phyloP scores from a whole-genome alignment of 2,329 filamentous ascomycete genomes.

The Aspergillus sp. region DNA sequence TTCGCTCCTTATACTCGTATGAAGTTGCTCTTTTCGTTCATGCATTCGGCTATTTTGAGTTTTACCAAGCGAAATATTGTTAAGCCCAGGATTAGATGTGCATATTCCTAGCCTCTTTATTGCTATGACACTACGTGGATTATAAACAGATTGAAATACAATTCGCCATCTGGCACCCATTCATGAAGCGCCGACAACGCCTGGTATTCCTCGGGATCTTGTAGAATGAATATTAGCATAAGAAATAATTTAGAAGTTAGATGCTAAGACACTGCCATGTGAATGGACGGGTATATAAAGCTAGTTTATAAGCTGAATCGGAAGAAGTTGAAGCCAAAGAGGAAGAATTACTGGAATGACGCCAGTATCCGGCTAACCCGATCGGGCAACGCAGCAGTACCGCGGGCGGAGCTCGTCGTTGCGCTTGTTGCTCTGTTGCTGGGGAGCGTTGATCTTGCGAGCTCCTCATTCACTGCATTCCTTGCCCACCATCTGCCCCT shows the following conservation, averaged over 20 bases:
- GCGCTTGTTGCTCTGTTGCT: not conserved
- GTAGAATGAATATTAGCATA: no score
- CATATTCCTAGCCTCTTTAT: not conserved
- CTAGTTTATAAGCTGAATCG: not conserved
- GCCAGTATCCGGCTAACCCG: constrained; percentile 21
- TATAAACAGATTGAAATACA: not conserved
- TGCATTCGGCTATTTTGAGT: not conserved
- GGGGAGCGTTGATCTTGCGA: not conserved
- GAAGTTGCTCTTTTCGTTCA: not conserved
- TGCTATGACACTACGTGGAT: not conserved
- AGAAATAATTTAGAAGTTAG: no score
- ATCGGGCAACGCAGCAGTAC: constrained; percentile 11
- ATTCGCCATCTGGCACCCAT: not conserved
- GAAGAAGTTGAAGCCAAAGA: not conserved
- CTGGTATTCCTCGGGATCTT: not conserved
- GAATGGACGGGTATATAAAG: no score
- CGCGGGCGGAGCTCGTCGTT: constrained; percentile 3
- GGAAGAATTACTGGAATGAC: not conserved
- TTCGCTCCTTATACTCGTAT: constrained; percentile 1
- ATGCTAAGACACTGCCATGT: no score
- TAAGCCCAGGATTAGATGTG: not conserved
- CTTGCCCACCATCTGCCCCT: not conserved
- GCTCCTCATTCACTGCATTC: constrained; percentile 8
- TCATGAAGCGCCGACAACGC: not conserved
- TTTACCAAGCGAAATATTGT: not conserved